Evolutionary conservation across 129 eudicot genomes (phyloP), one percentile per base, ranked within the genome.

Genomic region (Pulicaria dysenterica): DNA sequence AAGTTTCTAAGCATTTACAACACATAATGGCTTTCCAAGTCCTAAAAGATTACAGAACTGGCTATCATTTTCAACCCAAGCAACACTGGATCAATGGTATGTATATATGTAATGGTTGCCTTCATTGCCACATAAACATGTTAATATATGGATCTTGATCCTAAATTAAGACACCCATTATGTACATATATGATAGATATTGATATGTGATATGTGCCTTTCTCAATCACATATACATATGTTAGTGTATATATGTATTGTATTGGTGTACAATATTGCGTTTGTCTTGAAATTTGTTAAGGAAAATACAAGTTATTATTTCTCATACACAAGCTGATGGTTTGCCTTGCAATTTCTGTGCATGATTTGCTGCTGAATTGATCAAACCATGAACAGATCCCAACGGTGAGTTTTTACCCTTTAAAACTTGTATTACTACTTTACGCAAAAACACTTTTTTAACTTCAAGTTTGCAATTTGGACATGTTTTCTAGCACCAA

Each of bases 61-160:
- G 81, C 15, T 88, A 69, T 62, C 97, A 91, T 59, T 91, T 91
- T 72, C 96, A 91, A 54, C 96, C 97, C 4, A 47, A 74, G 12
- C 77, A 75, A 8, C 77, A 91, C 31, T 91, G 96, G 97, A 86
- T 91, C 63, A 91, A 91, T 44, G 96, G 97, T 86, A 79, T 24
- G 31, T 24, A 79, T 24, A 2, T 24, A 24, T 40, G 45, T 55
- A 2, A 53, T 53, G 38, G 7, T 64, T 12, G 14, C 40, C 55
- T 51, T 58, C 55, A 46, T 40, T 15, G 17, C n/a, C 17, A 73
- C 50, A 14, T 11, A 66, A 6, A 4, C 15, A 55, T 70, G 65
- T 38, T 42, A 17, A 54, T 41, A 44, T 17, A 37, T 40, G 10
- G 31, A 24, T 24, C 31, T 24, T 24, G 31, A 2, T 2, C 31